Percentiles rank a stretch among this genome's conserved stretches.
Conservation (phyloP, 495 filamentous ascomycete genomes). For the Trichoderma virens region DNA sequence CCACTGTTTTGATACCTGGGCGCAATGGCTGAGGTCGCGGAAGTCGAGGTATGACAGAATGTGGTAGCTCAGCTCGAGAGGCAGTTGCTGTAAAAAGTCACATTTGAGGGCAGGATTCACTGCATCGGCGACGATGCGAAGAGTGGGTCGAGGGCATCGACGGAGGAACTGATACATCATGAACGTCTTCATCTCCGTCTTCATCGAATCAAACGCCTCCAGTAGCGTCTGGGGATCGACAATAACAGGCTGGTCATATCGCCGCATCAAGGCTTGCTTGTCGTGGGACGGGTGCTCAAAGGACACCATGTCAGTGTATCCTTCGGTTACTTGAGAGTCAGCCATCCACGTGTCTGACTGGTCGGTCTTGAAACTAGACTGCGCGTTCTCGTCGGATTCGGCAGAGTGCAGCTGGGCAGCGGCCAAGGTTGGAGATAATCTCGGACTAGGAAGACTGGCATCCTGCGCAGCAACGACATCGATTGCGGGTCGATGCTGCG, state of each 20-base stretch:
- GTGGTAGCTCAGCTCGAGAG: constrained; percentile 78
- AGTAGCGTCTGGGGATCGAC: constrained; percentile 78
- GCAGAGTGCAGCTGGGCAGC: constrained; percentile 53
- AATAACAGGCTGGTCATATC: constrained; percentile 25
- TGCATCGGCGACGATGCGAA: constrained; percentile 84
- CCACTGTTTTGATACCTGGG: constrained; percentile 94
- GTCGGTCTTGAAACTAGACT: constrained; percentile 14
- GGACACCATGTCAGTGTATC: constrained; percentile 18
- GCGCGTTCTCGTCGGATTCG: constrained; percentile 26
- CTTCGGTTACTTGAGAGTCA: constrained; percentile 23
- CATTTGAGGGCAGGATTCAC: constrained; percentile 97
- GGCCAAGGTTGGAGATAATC: constrained; percentile 83
- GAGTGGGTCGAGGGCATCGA: constrained; percentile 78
- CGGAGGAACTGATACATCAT: constrained; percentile 93
- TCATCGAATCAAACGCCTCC: constrained; percentile 84
- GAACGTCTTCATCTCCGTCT: constrained; percentile 79
- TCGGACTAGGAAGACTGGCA: constrained; percentile 88
- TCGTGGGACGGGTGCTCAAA: constrained; percentile 10
- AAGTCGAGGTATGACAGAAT: constrained; percentile 81
- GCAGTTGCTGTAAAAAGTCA: constrained; percentile 79
- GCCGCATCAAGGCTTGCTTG: constrained; percentile 12
- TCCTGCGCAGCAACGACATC: constrained; percentile 68
- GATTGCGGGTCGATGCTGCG: constrained; percentile 32
- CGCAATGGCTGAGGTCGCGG: constrained; percentile 80
- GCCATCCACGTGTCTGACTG: constrained; percentile 12